A percentile compares a stretch with the other conserved stretches of the same genome.
These are phyloP conservation scores for Xylariaceae sp. DNA, from an alignment of 2,329 filamentous ascomycete species.

Conservation along the genomic window DNA sequence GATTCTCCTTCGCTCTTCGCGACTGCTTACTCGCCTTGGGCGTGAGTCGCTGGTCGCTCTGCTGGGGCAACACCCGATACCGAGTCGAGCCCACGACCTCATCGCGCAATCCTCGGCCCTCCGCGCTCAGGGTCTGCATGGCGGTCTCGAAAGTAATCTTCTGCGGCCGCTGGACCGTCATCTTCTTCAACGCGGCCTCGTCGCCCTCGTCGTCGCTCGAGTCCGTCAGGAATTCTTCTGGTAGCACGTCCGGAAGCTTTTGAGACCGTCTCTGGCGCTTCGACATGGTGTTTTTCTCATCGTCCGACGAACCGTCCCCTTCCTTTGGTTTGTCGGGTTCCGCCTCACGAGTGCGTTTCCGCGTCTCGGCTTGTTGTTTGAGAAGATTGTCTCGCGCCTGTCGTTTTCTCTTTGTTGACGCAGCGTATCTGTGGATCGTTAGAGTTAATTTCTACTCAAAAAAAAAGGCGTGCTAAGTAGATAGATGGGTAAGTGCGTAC, in stretches of 20 bases:
- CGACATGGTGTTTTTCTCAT: slow-evolving; percentile 21
- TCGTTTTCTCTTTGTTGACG: slow-evolving; percentile 49
- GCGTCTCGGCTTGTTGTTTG: slow-evolving; percentile 49
- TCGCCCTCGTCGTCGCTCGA: slow-evolving; percentile 33
- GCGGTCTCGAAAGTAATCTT: slow-evolving; percentile 41
- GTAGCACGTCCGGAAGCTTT: slow-evolving; percentile 42
- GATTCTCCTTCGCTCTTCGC: slow-evolving; percentile 37
- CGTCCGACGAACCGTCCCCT: slow-evolving; percentile 7
- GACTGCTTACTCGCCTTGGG: slow-evolving; percentile 43
- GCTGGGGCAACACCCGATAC: slow-evolving; percentile 44
- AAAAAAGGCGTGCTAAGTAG: background rate
- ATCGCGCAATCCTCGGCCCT: slow-evolving; percentile 40
- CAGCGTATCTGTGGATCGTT: slow-evolving; percentile 39
- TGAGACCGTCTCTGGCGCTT: slow-evolving; percentile 32
- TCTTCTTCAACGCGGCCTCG: slow-evolving; percentile 21
- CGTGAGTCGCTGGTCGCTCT: slow-evolving; percentile 42
- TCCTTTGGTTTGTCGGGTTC: slow-evolving; percentile 1
- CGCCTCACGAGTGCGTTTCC: slow-evolving; percentile 34
- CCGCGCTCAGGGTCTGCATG: slow-evolving; percentile 35
- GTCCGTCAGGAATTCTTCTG: slow-evolving; percentile 48
- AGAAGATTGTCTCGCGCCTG: slow-evolving; percentile 49
- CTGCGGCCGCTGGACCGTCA: slow-evolving; percentile 31
- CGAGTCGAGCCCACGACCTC: slow-evolving; percentile 48
- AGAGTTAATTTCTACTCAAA: slow-evolving; percentile 8
- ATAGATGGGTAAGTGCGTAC: slow-evolving; percentile 35